These are phyloP conservation scores for Amanita fuliginea DNA, from an alignment of 768 basidiomycete genomes.

Conservation along the genomic window DNA sequence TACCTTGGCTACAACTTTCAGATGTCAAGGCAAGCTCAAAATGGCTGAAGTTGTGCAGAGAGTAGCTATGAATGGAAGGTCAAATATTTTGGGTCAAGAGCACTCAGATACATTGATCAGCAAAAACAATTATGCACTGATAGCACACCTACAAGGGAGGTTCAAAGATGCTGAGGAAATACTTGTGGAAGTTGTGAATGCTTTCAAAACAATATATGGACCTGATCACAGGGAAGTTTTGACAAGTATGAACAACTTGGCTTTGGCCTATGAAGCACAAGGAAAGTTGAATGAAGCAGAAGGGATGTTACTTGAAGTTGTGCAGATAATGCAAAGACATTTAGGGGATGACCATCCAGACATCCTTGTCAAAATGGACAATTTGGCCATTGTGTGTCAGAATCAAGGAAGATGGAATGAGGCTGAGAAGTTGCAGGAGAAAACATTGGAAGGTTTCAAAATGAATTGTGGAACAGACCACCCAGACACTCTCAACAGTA, in stretches of 20 bases:
- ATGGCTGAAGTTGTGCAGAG: too few relatives aligned
- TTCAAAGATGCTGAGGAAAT: too few relatives aligned
- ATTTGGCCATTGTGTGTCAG: neutral
- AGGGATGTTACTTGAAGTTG: neutral
- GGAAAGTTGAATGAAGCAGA: slow-evolving; percentile 4
- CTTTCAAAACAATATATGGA: neutral
- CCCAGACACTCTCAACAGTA: neutral
- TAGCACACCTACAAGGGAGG: too few relatives aligned
- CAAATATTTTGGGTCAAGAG: too few relatives aligned
- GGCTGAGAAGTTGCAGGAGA: neutral
- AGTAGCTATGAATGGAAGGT: too few relatives aligned
- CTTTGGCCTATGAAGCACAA: neutral
- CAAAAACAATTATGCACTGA: too few relatives aligned
- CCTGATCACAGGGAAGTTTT: neutral
- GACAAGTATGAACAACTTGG: neutral
- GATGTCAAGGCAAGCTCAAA: too few relatives aligned
- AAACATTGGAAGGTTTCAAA: neutral
- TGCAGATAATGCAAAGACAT: neutral
- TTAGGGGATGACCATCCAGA: neutral
- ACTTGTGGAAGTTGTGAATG: too few relatives aligned
- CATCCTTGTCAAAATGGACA: neutral
- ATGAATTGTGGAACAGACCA: neutral
- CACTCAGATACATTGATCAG: too few relatives aligned
- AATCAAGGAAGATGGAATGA: neutral
- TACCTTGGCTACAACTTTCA: too few relatives aligned